Percentiles rank a stretch among this genome's conserved stretches.
These are phyloP conservation scores for Paracamarosporium sp. DNA, from an alignment of 2,329 filamentous ascomycete species.

Conservation along the genomic window DNA sequence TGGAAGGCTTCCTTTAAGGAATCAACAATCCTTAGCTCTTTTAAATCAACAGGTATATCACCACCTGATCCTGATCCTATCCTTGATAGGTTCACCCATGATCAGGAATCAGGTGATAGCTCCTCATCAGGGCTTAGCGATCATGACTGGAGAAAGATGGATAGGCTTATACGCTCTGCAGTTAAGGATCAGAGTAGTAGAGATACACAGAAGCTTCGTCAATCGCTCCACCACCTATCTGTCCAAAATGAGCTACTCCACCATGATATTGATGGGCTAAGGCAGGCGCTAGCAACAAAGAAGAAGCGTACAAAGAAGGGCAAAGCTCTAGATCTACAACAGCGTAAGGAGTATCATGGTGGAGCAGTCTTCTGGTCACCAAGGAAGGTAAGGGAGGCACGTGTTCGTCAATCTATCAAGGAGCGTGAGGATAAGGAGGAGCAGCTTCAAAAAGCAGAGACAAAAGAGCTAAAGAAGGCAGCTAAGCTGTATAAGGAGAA, in stretches of 20 bases:
- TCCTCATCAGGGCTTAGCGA: background rate
- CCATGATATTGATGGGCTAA: constrained; percentile 11
- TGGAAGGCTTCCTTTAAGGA: background rate
- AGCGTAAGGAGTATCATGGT: constrained; percentile 12
- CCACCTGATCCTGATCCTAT: background rate
- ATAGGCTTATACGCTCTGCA: background rate
- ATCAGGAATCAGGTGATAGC: background rate
- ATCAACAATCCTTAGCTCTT: background rate
- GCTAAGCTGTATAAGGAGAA: background rate
- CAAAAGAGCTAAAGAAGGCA: too few species aligned
- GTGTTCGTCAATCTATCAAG: background rate
- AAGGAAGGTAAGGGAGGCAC: too few species aligned
- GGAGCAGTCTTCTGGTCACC: constrained; percentile 16
- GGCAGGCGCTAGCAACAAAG: constrained; percentile 7
- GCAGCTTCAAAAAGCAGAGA: constrained; percentile 3
- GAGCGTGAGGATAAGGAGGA: background rate
- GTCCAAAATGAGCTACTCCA: constrained; percentile 1
- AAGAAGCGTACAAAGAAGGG: constrained; percentile 12
- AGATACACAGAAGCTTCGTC: background rate
- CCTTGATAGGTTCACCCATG: background rate
- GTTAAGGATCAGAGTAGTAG: background rate
- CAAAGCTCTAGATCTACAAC: constrained; percentile 13
- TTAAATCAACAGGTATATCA: background rate
- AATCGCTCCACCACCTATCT: background rate
- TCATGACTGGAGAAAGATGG: background rate